These are phyloP conservation scores for Neurospora sp. DNA, from an alignment of 495 filamentous ascomycete genomes.

Conservation along the genomic window DNA sequence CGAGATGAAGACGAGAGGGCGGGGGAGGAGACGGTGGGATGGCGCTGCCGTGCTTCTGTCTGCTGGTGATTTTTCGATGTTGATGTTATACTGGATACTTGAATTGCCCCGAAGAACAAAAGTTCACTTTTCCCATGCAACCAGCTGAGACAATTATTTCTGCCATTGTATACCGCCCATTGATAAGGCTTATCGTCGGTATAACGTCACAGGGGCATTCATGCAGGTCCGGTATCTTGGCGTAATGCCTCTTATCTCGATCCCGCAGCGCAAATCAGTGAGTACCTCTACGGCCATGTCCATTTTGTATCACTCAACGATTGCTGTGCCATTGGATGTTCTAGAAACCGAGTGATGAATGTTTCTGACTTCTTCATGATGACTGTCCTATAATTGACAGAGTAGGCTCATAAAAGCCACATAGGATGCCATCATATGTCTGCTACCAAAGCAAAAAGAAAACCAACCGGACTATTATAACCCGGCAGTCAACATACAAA, in stretches of 20 bases:
- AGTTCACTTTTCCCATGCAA: background rate
- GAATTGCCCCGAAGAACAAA: background rate
- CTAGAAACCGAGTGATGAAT: background rate
- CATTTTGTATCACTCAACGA: background rate
- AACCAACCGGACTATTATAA: background rate
- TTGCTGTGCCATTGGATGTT: background rate
- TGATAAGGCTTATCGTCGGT: background rate
- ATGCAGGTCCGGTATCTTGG: background rate
- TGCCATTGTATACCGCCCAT: background rate
- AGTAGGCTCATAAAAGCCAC: background rate
- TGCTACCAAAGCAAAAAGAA: background rate
- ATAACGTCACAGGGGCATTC: background rate
- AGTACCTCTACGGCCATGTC: background rate
- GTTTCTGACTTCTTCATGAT: background rate
- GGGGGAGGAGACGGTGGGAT: background rate
- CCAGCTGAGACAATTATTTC: background rate
- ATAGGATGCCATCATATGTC: background rate
- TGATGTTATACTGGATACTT: background rate
- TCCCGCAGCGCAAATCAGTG: background rate
- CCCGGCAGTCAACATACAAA: background rate
- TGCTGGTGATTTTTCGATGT: background rate
- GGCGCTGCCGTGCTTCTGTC: background rate
- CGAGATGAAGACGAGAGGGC: rapidly evolving
- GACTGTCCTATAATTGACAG: background rate
- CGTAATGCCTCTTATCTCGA: background rate